Percentiles rank a stretch among this genome's conserved stretches.
Conservation (phyloP, 176 grass and related monocot genomes). For the Thalia dealbata region DNA sequence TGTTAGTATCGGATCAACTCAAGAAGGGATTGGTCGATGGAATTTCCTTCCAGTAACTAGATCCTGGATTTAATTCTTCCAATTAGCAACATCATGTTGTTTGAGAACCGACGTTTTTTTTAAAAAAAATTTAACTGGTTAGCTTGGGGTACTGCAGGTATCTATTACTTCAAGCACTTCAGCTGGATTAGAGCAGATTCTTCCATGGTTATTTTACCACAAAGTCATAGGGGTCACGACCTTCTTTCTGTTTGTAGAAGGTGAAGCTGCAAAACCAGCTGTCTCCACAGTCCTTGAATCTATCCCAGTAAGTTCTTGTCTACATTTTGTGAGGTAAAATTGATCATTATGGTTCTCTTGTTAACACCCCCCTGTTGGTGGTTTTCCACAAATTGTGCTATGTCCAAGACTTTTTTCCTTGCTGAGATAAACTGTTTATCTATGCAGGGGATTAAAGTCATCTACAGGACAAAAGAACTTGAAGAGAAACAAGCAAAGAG, state of each 20-base stretch:
- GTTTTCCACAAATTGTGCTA: background rate
- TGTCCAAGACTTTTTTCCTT: background rate
- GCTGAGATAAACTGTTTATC: background rate
- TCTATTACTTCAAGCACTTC: slow-evolving; percentile 87
- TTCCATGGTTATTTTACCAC: slow-evolving; percentile 97
- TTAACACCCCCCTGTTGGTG: background rate
- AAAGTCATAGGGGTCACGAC: slow-evolving; percentile 93
- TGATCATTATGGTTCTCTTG: background rate
- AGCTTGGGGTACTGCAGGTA: slow-evolving; percentile 41
- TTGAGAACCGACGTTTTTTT: background rate
- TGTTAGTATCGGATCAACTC: background rate
- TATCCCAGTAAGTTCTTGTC: slow-evolving; percentile 51
- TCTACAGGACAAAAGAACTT: slow-evolving; percentile 85
- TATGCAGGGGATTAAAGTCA: slow-evolving; percentile 83
- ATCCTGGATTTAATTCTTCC: background rate
- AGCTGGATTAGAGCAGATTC: slow-evolving; percentile 83
- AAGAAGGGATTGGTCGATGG: background rate
- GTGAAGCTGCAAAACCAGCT: slow-evolving; percentile 78
- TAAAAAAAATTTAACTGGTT: background rate
- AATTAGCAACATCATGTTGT: background rate
- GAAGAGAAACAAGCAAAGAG: slow-evolving; percentile 91
- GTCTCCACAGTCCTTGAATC: slow-evolving; percentile 88
- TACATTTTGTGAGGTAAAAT: background rate
- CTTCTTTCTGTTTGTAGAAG: slow-evolving; percentile 94
- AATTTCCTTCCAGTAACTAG: background rate